Percentiles rank a stretch among this genome's conserved stretches.
phyloP scores from a whole-genome alignment of 805 yeast genomes.

The Candida silvicultrix region DNA sequence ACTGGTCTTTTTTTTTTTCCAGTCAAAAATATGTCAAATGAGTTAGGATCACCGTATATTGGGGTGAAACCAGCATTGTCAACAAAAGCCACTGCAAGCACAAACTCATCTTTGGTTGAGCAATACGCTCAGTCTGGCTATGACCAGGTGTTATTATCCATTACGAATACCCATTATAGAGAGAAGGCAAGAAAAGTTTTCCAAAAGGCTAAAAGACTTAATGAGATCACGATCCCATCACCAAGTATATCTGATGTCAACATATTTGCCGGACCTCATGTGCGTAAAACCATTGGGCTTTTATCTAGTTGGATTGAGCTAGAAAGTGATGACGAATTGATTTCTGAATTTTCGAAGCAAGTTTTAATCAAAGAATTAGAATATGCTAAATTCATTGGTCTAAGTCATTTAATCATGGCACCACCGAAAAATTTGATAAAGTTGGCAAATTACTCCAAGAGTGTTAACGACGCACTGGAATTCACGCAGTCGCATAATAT shows the following conservation, averaged over 20 bases:
- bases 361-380: constrained; percentile 52
- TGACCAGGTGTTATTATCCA: constrained; percentile 45
- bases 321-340: constrained; percentile 42
- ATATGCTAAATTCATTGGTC: constrained; percentile 54
- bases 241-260: constrained; percentile 37
- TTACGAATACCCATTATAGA: constrained; percentile 46
- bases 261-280: constrained; percentile 35
- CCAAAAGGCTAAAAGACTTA: constrained; percentile 23
- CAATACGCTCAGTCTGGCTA: constrained; percentile 33
- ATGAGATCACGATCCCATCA: constrained; percentile 28
- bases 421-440: constrained; percentile 57
- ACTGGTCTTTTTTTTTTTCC: no score
- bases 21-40: constrained; percentile 1
- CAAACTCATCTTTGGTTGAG: constrained; percentile 23
- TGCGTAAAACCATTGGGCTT: constrained; percentile 42
- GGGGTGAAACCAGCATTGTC: constrained; percentile 42
- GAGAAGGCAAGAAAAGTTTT: constrained; percentile 35
- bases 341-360: constrained; percentile 49
- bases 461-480: constrained; percentile 28
- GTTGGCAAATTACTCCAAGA: constrained; percentile 43
- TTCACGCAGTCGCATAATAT: constrained; percentile 21
- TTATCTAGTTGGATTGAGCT: constrained; percentile 67
- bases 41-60: constrained; percentile 20
- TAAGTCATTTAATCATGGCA: constrained; percentile 48
- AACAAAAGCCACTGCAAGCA: constrained; percentile 23